phyloP scores from a whole-genome alignment of 2,329 filamentous ascomycete genomes.

The Cercospora sp. region DNA sequence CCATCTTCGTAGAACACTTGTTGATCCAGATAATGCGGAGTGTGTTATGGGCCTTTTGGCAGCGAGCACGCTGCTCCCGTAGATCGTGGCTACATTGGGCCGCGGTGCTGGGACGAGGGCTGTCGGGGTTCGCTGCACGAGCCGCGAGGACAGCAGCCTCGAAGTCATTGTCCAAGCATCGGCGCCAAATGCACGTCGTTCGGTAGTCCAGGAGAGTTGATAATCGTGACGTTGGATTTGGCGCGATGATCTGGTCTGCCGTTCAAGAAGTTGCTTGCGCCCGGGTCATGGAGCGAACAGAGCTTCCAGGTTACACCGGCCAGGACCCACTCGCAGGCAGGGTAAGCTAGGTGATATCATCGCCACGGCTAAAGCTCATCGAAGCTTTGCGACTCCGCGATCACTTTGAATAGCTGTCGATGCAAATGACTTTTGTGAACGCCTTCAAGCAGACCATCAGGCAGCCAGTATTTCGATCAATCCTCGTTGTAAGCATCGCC shows the following conservation, averaged over 20 bases:
- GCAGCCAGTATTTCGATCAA: constrained; percentile 4
- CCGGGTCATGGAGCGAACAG: neutral
- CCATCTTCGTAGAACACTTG: constrained; percentile 29
- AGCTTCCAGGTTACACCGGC: neutral
- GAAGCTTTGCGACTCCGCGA: neutral
- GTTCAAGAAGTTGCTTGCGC: constrained; percentile 7
- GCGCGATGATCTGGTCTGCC: neutral
- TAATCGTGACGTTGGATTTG: neutral
- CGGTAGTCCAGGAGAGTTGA: neutral
- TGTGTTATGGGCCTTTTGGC: constrained; percentile 31
- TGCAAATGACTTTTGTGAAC: constrained; percentile 10
- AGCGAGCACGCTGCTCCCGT: constrained; percentile 25
- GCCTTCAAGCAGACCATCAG: constrained; percentile 6
- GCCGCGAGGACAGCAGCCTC: constrained; percentile 73
- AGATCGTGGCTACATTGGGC: constrained; percentile 32
- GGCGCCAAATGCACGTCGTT: neutral
- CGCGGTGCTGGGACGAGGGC: constrained; percentile 48
- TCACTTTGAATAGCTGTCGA: neutral
- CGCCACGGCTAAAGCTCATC: neutral
- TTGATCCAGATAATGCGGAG: constrained; percentile 28
- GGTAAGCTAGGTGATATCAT: constrained; percentile 12
- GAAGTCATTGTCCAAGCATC: constrained; percentile 32
- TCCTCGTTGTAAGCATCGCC: constrained; percentile 30
- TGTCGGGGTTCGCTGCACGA: constrained; percentile 66
- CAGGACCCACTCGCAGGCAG: neutral